Conservation (phyloP, 1,284 basidiomycete species). For the Vanrija sp. region DNA sequence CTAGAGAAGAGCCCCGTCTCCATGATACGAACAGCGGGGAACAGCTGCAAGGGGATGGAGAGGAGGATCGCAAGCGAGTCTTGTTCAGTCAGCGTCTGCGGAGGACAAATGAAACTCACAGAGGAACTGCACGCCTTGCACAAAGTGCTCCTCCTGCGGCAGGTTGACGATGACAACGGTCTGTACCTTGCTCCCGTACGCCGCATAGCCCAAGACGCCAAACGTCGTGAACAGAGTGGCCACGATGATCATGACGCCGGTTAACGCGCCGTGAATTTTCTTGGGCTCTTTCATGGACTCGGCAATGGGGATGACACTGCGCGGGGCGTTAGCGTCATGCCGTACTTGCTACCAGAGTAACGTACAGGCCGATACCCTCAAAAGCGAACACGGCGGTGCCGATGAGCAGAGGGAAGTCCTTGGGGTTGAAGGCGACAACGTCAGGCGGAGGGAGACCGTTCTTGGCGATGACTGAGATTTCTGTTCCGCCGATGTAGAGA, state of each 20-base stretch:
- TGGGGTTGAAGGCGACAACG: conserved; percentile 80
- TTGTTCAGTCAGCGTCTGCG: conserved; percentile 9
- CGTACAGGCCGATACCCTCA: conserved; percentile 90
- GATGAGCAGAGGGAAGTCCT: conserved; percentile 85
- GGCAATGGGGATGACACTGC: conserved; percentile 83
- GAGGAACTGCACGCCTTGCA: conserved; percentile 79
- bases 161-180: conserved; percentile 95
- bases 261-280: conserved; percentile 84
- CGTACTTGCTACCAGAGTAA: conserved; percentile 5
- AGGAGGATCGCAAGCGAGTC: conserved; percentile 85
- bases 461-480: conserved; percentile 62
- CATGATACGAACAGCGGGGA: conserved; percentile 95
- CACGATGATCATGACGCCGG: conserved; percentile 74
- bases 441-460: conserved; percentile 65
- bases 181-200: conserved; percentile 83
- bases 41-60: conserved; percentile 90
- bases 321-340: conserved; percentile 3
- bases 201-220: conserved; percentile 82
- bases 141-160: conserved; percentile 76
- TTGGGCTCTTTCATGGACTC: conserved; percentile 91
- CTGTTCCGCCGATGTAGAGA: conserved; percentile 78
- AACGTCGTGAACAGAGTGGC: conserved; percentile 80
- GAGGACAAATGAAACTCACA: conserved; percentile 50
- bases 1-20: conserved; percentile 89
- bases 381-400: conserved; percentile 98